phyloP scores from a whole-genome alignment of 164 flowering plant genomes.

The Sextonia rubra region DNA sequence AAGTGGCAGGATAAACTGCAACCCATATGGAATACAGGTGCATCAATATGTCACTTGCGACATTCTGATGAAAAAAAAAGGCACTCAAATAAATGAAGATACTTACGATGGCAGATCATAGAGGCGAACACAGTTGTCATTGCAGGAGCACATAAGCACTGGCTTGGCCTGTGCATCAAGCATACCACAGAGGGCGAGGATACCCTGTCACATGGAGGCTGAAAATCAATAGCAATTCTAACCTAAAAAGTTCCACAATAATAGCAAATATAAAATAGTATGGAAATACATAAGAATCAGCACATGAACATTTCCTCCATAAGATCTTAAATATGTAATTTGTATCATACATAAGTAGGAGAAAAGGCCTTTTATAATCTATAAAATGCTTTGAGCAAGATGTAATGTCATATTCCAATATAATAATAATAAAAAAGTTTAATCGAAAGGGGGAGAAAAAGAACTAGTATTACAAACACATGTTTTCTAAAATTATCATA shows the following conservation, averaged over 20 bases:
- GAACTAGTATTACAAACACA: too few relatives aligned
- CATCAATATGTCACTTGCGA: not conserved
- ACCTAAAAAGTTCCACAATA: not conserved
- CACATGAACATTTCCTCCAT: not conserved
- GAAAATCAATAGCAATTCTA: not conserved
- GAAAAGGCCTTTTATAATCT: too few relatives aligned
- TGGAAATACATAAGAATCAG: not conserved
- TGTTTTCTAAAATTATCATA: too few relatives aligned
- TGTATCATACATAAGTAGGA: too few relatives aligned
- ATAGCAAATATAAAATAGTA: not conserved
- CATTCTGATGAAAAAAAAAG: too few relatives aligned
- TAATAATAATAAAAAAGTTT: too few relatives aligned
- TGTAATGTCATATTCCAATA: too few relatives aligned
- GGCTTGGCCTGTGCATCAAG: conserved; percentile 48
- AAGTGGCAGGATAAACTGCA: not conserved
- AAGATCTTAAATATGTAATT: too few relatives aligned
- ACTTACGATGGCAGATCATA: conserved; percentile 90
- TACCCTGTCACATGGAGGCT: conserved; percentile 19
- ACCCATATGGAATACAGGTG: not conserved
- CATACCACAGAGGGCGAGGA: conserved; percentile 46
- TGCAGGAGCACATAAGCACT: conserved; percentile 44
- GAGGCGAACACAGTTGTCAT: conserved; percentile 45
- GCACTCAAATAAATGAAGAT: not conserved
- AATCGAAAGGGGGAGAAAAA: too few relatives aligned
- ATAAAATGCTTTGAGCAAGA: too few relatives aligned